These are phyloP conservation scores for Aspergillus sp. DNA, from an alignment of 2,329 filamentous ascomycete species.

Conservation along the genomic window DNA sequence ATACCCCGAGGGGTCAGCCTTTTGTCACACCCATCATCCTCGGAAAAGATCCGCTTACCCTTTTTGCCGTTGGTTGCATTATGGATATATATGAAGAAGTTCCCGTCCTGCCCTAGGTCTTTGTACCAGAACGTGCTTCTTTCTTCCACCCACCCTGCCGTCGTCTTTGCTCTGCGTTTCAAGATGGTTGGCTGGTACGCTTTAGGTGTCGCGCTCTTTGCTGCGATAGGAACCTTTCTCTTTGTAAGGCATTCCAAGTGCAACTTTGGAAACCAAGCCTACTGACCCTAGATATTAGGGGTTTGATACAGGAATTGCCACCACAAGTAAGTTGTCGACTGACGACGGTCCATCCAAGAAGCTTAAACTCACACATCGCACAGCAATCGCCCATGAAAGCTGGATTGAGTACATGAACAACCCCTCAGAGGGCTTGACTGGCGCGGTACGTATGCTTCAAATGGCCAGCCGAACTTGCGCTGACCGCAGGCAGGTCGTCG, in stretches of 20 bases:
- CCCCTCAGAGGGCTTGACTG: slow-evolving; percentile 56
- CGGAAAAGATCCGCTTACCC: slow-evolving; percentile 6
- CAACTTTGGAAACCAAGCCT: background rate
- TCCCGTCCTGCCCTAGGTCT: background rate
- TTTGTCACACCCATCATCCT: slow-evolving; percentile 10
- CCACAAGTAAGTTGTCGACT: slow-evolving; percentile 48
- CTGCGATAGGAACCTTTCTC: slow-evolving; percentile 60
- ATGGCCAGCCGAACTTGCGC: background rate
- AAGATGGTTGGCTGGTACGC: slow-evolving; percentile 48
- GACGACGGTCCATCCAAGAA: too few relatives aligned
- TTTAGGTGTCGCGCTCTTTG: slow-evolving; percentile 55
- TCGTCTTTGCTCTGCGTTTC: background rate
- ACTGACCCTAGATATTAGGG: slow-evolving; percentile 40
- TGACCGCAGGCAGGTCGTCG: slow-evolving; percentile 45
- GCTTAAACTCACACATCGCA: background rate
- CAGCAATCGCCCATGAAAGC: slow-evolving; percentile 59
- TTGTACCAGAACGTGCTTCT: background rate
- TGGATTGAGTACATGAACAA: slow-evolving; percentile 61
- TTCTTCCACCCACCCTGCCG: background rate
- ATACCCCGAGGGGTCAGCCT: slow-evolving; percentile 25
- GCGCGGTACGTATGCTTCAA: slow-evolving; percentile 44
- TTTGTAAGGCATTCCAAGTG: slow-evolving; percentile 45
- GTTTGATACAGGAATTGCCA: slow-evolving; percentile 62
- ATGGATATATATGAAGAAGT: slow-evolving; percentile 3
- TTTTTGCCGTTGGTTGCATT: background rate